Conservation (phyloP, 2,329 filamentous ascomycete species). For the Knoxdaviesia capensis region DNA sequence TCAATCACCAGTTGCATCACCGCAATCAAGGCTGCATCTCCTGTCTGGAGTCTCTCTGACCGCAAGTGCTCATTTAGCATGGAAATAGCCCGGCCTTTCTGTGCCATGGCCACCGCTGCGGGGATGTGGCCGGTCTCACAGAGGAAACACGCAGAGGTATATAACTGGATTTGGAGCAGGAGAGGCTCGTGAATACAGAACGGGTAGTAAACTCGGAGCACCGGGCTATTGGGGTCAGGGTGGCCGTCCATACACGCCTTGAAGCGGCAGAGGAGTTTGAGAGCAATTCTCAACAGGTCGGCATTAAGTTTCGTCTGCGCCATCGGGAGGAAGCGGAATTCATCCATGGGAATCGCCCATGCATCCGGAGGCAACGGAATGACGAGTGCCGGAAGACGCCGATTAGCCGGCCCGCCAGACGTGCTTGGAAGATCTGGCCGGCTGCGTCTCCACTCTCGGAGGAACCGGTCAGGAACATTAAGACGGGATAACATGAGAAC, state of each 20-base stretch:
- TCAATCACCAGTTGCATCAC: constrained; percentile 27
- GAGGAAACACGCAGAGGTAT: constrained; percentile 29
- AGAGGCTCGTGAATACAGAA: constrained; percentile 27
- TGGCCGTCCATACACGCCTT: constrained; percentile 28
- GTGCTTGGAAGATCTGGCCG: too few relatives aligned
- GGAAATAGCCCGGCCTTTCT: constrained; percentile 21
- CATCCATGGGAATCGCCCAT: constrained; percentile 6
- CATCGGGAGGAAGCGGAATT: constrained; percentile 20
- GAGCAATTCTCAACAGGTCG: constrained; percentile 22
- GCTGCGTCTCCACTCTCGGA: background rate
- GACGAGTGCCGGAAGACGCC: too few relatives aligned
- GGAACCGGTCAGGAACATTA: constrained; percentile 2
- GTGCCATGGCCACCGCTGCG: constrained; percentile 18
- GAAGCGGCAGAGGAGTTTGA: constrained; percentile 28
- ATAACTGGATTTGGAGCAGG: constrained; percentile 25
- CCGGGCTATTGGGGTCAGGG: constrained; percentile 20
- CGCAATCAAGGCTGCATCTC: constrained; percentile 24
- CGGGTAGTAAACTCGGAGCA: constrained; percentile 26
- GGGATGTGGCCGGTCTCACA: constrained; percentile 26
- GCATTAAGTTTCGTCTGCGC: constrained; percentile 20
- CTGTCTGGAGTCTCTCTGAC: constrained; percentile 14
- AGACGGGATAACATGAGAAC: constrained; percentile 1
- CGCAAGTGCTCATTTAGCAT: constrained; percentile 27
- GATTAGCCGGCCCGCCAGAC: too few relatives aligned
- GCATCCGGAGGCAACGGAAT: too few relatives aligned